Evolutionary conservation across 2,329 filamentous ascomycete species (phyloP).

Genomic region (Talaromyces marneffei): DNA sequence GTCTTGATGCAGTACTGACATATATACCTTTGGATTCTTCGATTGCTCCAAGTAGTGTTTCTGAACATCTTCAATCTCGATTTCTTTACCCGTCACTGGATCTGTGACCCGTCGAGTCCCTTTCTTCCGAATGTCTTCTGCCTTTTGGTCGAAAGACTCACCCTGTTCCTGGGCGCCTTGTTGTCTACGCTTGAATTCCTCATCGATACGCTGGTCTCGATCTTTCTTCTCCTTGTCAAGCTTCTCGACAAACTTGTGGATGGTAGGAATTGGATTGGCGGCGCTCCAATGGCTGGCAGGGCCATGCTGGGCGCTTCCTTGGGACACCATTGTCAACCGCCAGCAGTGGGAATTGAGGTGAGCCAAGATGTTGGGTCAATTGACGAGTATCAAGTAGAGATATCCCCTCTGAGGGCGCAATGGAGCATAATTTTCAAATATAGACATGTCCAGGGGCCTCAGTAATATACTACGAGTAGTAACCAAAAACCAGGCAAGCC

Average conservation of each 20-base stretch:
- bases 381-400: background rate
- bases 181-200: conserved; percentile 41
- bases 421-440: background rate
- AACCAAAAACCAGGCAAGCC: background rate
- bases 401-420: background rate
- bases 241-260: conserved; percentile 73
- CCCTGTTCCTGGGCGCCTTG: conserved; percentile 28
- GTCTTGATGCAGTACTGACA: too few relatives aligned
- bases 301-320: conserved; percentile 32
- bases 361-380: background rate
- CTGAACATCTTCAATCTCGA: conserved; percentile 78
- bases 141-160: conserved; percentile 43
- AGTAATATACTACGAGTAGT: background rate
- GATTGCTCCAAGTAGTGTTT: conserved; percentile 63
- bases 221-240: conserved; percentile 74
- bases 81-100: conserved; percentile 78
- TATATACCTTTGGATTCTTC: conserved; percentile 67
- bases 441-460: background rate
- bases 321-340: conserved; percentile 1
- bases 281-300: conserved; percentile 72
- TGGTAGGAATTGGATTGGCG: conserved; percentile 76
- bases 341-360: background rate
- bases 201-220: conserved; percentile 66
- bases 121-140: conserved; percentile 38
- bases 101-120: conserved; percentile 66